A percentile compares a stretch with the other conserved stretches of the same genome.
phyloP scores from a whole-genome alignment of 352 stramenopile genomes.

The Phytophthora gonapodyides region DNA sequence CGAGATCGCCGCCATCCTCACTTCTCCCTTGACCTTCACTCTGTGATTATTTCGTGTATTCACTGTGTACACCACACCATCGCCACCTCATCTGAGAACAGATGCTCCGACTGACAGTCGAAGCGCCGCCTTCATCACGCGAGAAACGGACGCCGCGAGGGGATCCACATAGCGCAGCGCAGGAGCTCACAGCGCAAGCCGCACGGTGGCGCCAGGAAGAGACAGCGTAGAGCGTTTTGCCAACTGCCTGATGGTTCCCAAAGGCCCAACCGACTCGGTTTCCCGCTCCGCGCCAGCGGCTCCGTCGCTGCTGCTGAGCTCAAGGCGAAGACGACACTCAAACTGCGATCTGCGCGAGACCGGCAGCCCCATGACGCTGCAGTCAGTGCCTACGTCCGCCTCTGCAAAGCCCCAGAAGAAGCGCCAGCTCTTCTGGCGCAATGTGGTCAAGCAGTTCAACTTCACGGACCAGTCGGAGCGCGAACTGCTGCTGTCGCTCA shows the following conservation, averaged over 20 bases:
- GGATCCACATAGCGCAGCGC: neutral
- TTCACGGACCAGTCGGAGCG: conserved; percentile 73
- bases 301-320: neutral
- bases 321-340: conserved; percentile 18
- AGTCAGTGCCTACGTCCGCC: conserved; percentile 4
- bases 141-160: conserved; percentile 6
- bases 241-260: conserved; percentile 27
- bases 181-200: conserved; percentile 8
- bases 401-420: conserved; percentile 32
- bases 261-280: conserved; percentile 14
- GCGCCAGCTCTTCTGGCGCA: conserved; percentile 72
- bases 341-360: conserved; percentile 33
- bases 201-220: conserved; percentile 3
- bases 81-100: neutral
- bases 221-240: conserved; percentile 11
- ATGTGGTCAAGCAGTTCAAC: conserved; percentile 83
- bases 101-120: neutral
- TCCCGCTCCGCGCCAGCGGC: conserved; percentile 1
- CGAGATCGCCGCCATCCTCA: conserved; percentile 38
- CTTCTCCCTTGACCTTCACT: neutral
- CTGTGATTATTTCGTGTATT: neutral
- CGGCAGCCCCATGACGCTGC: conserved; percentile 17
- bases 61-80: neutral
- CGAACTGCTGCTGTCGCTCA: conserved; percentile 64
- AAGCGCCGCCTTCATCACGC: conserved; percentile 7